A percentile compares a stretch with the other conserved stretches of the same genome.
Conservation (phyloP, 345 rosid species). For the Hypericum androsaemum region DNA sequence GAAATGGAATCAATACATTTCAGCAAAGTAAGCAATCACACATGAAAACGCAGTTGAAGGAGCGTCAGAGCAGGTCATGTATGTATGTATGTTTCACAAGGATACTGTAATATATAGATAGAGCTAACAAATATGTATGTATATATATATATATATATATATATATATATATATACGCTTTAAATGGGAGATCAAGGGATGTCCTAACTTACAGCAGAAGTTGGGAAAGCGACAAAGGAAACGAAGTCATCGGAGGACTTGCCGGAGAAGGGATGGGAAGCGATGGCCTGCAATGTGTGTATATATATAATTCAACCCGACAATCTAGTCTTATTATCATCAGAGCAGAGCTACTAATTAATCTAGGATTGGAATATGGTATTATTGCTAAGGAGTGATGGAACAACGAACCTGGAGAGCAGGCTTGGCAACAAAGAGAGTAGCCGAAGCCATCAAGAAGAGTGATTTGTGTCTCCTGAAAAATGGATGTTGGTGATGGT, state of each 20-base stretch:
- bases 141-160: too few species aligned
- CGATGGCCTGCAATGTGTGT: slow-evolving; percentile 31
- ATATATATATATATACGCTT: too few species aligned
- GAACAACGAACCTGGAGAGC: slow-evolving; percentile 68
- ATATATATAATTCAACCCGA: too few species aligned
- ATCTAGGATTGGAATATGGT: too few species aligned
- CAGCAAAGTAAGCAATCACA: background rate
- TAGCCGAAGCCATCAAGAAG: slow-evolving; percentile 74
- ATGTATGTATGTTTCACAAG: too few species aligned
- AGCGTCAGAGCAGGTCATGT: background rate
- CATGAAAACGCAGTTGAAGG: background rate
- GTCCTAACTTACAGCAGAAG: slow-evolving; percentile 56
- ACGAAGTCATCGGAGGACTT: slow-evolving; percentile 60
- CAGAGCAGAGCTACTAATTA: too few species aligned
- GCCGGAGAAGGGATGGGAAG: slow-evolving; percentile 50
- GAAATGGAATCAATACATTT: too few species aligned
- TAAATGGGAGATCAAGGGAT: background rate
- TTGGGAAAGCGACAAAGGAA: slow-evolving; percentile 61
- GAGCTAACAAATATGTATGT: too few species aligned
- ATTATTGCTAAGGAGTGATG: too few species aligned
- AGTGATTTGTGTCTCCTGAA: background rate
- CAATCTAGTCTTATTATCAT: too few species aligned
- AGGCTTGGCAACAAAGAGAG: slow-evolving; percentile 78
- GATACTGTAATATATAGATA: too few species aligned
- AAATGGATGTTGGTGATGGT: background rate